Percentiles rank a stretch among this genome's conserved stretches.
These are phyloP conservation scores for Paulownia fortunei DNA, from an alignment of 257 asterid genomes.

Conservation along the genomic window DNA sequence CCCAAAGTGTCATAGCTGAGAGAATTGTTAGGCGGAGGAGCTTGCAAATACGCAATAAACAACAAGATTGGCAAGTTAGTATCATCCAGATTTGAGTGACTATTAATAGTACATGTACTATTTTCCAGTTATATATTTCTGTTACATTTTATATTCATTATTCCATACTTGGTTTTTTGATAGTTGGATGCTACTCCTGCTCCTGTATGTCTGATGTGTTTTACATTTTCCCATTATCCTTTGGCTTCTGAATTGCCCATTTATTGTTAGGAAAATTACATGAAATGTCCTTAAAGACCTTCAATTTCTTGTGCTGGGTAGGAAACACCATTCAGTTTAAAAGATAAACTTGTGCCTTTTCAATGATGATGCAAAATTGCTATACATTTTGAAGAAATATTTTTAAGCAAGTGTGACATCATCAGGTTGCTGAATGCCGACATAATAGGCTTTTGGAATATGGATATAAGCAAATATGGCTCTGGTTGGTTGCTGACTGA, in stretches of 20 bases:
- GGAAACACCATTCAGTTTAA: constrained; percentile 5
- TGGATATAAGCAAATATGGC: constrained; percentile 2
- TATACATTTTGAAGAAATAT: constrained; percentile 1
- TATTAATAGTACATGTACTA: background rate
- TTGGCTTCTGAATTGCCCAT: constrained; percentile 8
- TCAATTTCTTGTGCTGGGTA: constrained; percentile 4
- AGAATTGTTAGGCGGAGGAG: constrained; percentile 66
- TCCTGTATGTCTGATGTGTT: constrained; percentile 1
- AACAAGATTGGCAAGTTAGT: constrained; percentile 78
- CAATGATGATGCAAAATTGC: constrained; percentile 11
- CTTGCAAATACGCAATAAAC: constrained; percentile 72
- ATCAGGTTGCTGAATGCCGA: constrained; percentile 9
- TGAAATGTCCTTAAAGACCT: constrained; percentile 12
- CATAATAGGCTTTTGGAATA: background rate
- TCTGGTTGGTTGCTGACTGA: constrained; percentile 15
- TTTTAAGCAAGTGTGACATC: background rate
- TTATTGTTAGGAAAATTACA: background rate
- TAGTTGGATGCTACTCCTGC: constrained; percentile 32
- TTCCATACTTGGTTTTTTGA: background rate
- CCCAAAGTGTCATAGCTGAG: constrained; percentile 69
- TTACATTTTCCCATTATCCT: background rate
- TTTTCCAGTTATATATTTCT: background rate
- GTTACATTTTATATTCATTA: background rate
- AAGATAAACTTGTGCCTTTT: background rate
- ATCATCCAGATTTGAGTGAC: constrained; percentile 26